Base-by-base conservation (phyloP, 805 yeast genomes). In the Suhomyces canberraensis region DNA sequence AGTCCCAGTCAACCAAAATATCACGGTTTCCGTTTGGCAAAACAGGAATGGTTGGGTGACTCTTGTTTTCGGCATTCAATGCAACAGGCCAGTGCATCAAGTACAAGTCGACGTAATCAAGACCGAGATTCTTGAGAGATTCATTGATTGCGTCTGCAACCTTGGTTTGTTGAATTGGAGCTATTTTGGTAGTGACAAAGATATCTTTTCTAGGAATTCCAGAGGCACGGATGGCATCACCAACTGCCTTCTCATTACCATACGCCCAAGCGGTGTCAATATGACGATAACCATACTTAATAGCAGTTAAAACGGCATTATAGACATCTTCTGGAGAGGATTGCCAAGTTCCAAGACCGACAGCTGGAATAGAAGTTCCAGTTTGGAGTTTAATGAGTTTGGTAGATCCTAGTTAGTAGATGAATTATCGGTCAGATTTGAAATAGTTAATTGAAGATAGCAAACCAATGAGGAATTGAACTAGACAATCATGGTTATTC, bases 21-120 rank as follows among this genome's bases (percentile, higher is more conserved):
- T 33, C 33, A 17, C 36, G 36, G 4, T 26, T 31, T 13, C 24
- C 36, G 31, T 68, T 71, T 40, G 78, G 58, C 13, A 81, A 66
- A 25, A 76, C 73, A 11, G 37, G 37, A 11, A 35, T 1, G 11
- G 4, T n/a, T 16, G 39, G 34, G 15, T 35, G 18, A 8, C 21
- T 22, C 16, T 18, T 30, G 16, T 35, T 35, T 19, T 25, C 36
- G 4, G 34, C 29, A 15, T 35, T 30, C 34, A 35, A 30, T n/a
- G 39, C 33, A n/a, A 35, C 30, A 4, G 95, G 95, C 93, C 93
- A 86, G 59, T 86, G 95, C 56, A 85, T 73, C 52, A 87, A 69
- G 54, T 80, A 79, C 38, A 86, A 64, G 55, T 86, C 95, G 34
- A 86, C 81, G 50, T 86, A 86, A 28, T 81, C 91, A 47, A 85